A percentile compares a stretch with the other conserved stretches of the same genome.
phyloP scores from a whole-genome alignment of 352 stramenopile species.

The Globisporangium takayamanum region DNA sequence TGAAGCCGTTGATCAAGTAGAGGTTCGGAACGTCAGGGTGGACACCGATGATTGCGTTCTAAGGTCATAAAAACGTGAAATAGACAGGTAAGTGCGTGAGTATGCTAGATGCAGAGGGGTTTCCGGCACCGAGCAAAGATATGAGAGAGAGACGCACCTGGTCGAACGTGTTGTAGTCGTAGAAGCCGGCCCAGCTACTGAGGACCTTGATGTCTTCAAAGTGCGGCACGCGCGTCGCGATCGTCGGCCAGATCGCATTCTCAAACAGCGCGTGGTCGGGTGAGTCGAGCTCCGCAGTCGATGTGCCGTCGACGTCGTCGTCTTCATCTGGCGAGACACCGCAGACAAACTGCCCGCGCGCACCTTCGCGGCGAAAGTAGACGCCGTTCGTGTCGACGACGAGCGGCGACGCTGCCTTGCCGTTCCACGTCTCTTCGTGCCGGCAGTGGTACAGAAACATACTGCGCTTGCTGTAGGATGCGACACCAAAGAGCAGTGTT shows the following conservation, averaged over 20 bases:
- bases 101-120: too few species aligned
- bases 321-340: constrained; percentile 53
- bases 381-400: constrained; percentile 72
- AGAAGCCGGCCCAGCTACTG: constrained; percentile 74
- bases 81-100: not conserved
- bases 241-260: constrained; percentile 75
- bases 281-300: constrained; percentile 56
- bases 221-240: constrained; percentile 60
- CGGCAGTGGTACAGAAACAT: constrained; percentile 78
- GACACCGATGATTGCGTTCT: constrained; percentile 80
- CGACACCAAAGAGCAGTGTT: not conserved
- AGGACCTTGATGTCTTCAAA: constrained; percentile 82
- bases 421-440: constrained; percentile 69
- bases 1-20: constrained; percentile 83
- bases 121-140: not conserved
- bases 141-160: constrained; percentile 26
- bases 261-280: constrained; percentile 71
- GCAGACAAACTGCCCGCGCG: constrained; percentile 62
- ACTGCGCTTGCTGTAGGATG: constrained; percentile 44
- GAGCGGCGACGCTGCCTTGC: constrained; percentile 50
- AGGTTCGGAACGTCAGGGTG: constrained; percentile 79
- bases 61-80: not conserved
- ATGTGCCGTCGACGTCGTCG: constrained; percentile 56
- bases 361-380: constrained; percentile 77
- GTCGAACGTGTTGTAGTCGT: constrained; percentile 87